Base-by-base conservation (phyloP, 1,284 basidiomycete species). In the Fistulinella staudtii region DNA sequence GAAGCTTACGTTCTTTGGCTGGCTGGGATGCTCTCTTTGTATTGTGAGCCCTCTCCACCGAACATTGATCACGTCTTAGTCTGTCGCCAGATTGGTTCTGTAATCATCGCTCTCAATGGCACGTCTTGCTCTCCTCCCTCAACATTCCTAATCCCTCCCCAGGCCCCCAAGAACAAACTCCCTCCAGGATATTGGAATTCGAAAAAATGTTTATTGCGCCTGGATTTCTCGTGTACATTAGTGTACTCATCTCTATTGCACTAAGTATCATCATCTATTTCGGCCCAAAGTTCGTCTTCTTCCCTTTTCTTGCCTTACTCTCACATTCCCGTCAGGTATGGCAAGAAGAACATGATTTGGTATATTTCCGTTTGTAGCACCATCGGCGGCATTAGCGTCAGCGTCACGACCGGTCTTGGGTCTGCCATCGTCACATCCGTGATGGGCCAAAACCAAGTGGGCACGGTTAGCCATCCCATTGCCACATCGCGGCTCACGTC, bases 371-470 rank as follows among this genome's bases (percentile, higher is more conserved):
- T 97, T 29, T 99, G 95, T 68, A 93, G 88, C 52, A 83, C 98
- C 75, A 97, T 98, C 58, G 95, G 95, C 22, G 95, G 96, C 1
- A 86, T 99, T 49, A 92, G 87, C 51, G 95, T 99, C 55, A 93
- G 89, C 55, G 94, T 95, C 47, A 97, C 93, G 3, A 93, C 92
- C 34, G 95, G 95, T 27, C 77, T 99, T 17, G 95, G 95, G 28
- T 73, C 90, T 18, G 87, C 93, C 31, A 96, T 99, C 58, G 80
- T 99, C 25, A 85, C 89, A 27, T 85, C 82, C 31, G 89, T 85
- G 15, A 75, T 82, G 68, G 93, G 93, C 36, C 77, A 89, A 58
- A 95, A 89, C 62, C 92, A 93, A 77, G 85, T 80, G 37, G 6
- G 71, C 61, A 36, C 24, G n/a, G 37, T 20, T 39, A 41, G 14